phyloP scores from a whole-genome alignment of 2,329 filamentous ascomycete species.

The Colletotrichum paranaense region DNA sequence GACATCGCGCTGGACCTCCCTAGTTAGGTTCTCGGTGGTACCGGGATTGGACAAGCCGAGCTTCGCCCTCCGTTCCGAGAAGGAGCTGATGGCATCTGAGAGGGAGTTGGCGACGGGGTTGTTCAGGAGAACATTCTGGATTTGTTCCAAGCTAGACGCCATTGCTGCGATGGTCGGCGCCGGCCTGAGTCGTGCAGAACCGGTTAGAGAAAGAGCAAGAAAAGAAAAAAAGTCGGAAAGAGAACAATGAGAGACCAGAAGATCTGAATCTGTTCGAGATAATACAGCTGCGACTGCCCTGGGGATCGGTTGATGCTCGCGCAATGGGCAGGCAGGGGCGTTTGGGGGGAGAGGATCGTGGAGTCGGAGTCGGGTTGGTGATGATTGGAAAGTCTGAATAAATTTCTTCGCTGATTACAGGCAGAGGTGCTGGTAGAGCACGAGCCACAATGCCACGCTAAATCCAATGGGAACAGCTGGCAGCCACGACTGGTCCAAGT shows the following conservation, averaged over 20 bases:
- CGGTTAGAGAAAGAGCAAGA: conserved; percentile 39
- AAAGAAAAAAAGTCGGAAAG: conserved; percentile 37
- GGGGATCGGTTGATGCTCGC: conserved; percentile 22
- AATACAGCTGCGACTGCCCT: conserved; percentile 27
- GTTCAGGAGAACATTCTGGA: conserved; percentile 73
- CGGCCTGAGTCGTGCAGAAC: conserved; percentile 42
- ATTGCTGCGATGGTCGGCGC: conserved; percentile 52
- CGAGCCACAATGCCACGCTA: conserved; percentile 31
- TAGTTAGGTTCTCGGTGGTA: conserved; percentile 87
- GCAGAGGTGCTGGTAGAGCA: conserved; percentile 31
- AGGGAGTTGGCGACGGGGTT: conserved; percentile 79
- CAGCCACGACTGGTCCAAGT: conserved; percentile 15
- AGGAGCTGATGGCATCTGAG: conserved; percentile 82
- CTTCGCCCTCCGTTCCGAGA: conserved; percentile 87
- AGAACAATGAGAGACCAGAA: conserved; percentile 32
- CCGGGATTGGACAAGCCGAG: conserved; percentile 93
- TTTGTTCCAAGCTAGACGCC: conserved; percentile 56
- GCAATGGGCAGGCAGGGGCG: conserved; percentile 31
- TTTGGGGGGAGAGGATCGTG: conserved; percentile 23
- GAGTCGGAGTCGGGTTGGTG: conserved; percentile 23
- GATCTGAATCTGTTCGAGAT: not conserved
- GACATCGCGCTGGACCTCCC: conserved; percentile 96
- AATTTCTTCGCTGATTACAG: conserved; percentile 38
- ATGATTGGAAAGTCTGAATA: conserved; percentile 35
- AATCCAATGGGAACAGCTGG: conserved; percentile 17